A percentile compares a stretch with the other conserved stretches of the same genome.
Conservation (phyloP, 2,329 filamentous ascomycete genomes). For the Gremmenia infestans region DNA sequence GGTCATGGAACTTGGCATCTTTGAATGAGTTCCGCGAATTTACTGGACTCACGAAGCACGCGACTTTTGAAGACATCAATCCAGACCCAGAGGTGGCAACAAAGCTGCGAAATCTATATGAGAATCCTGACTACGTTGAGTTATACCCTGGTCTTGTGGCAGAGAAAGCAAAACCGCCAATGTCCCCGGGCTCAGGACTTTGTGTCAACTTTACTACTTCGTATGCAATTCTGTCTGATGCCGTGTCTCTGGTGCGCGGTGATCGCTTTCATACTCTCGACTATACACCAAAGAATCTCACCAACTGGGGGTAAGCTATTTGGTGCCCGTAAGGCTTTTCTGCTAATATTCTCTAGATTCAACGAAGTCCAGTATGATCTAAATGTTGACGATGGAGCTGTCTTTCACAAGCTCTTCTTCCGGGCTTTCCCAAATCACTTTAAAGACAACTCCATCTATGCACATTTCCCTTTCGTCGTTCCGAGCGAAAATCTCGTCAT, state of each 20-base stretch:
- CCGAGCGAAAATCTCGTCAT: constrained; percentile 70
- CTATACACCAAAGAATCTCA: constrained; percentile 59
- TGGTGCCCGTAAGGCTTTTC: constrained; percentile 32
- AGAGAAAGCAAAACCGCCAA: constrained; percentile 50
- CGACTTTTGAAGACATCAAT: constrained; percentile 80
- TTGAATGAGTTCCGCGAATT: constrained; percentile 84
- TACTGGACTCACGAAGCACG: constrained; percentile 71
- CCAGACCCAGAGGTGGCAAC: constrained; percentile 66
- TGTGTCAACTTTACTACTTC: constrained; percentile 49
- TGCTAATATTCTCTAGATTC: constrained; percentile 26
- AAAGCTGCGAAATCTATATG: constrained; percentile 62
- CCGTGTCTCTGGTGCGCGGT: constrained; percentile 54
- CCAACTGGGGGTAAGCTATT: constrained; percentile 68
- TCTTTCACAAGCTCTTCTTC: constrained; percentile 80
- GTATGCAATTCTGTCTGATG: constrained; percentile 54
- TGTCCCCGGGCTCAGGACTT: constrained; percentile 47
- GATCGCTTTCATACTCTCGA: constrained; percentile 48
- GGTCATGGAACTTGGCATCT: constrained; percentile 67
- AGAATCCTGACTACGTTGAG: constrained; percentile 52
- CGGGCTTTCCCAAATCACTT: constrained; percentile 79
- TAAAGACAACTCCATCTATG: constrained; percentile 72
- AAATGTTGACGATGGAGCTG: constrained; percentile 71
- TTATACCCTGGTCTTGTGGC: constrained; percentile 63
- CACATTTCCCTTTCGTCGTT: constrained; percentile 50
- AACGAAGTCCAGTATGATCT: constrained; percentile 65